These are phyloP conservation scores for Yamadazyma dendronema DNA, from an alignment of 1,139 yeast genomes.

Conservation along the genomic window DNA sequence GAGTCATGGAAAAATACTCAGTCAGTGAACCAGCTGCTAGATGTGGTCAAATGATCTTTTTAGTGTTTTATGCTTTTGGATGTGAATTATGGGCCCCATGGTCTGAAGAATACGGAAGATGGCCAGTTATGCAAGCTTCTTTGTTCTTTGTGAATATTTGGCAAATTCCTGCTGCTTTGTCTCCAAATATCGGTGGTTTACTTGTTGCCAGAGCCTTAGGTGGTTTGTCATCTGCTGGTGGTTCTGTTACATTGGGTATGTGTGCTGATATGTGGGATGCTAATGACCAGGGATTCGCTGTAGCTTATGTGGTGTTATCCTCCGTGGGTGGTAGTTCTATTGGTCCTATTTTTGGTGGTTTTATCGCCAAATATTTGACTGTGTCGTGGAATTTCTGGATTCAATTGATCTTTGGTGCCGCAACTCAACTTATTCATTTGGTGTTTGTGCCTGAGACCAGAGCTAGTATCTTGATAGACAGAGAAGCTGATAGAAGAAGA, in stretches of 20 bases:
- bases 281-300: conserved; percentile 35
- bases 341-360: conserved; percentile 39
- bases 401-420: conserved; percentile 36
- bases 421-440: conserved; percentile 27
- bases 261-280: conserved; percentile 41
- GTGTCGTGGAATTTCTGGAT: conserved; percentile 41
- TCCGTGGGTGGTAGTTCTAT: conserved; percentile 37
- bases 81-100: conserved; percentile 44
- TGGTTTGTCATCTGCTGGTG: conserved; percentile 33
- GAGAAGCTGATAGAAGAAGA: conserved; percentile 33
- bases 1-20: conserved; percentile 25
- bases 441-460: conserved; percentile 33
- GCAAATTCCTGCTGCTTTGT: conserved; percentile 33
- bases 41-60: conserved; percentile 32
- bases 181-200: conserved; percentile 32
- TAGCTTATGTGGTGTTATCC: conserved; percentile 35
- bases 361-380: conserved; percentile 23
- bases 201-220: conserved; percentile 30
- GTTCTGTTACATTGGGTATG: conserved; percentile 40
- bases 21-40: conserved; percentile 30
- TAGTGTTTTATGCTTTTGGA: conserved; percentile 36
- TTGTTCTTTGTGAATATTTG: conserved; percentile 34
- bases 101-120: conserved; percentile 38
- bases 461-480: conserved; percentile 28
- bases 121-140: conserved; percentile 34